Percentiles rank a stretch among this genome's conserved stretches.
Evolutionary conservation across 2,329 filamentous ascomycete species (phyloP).

Genomic region (Uncinocarpus reesii): DNA sequence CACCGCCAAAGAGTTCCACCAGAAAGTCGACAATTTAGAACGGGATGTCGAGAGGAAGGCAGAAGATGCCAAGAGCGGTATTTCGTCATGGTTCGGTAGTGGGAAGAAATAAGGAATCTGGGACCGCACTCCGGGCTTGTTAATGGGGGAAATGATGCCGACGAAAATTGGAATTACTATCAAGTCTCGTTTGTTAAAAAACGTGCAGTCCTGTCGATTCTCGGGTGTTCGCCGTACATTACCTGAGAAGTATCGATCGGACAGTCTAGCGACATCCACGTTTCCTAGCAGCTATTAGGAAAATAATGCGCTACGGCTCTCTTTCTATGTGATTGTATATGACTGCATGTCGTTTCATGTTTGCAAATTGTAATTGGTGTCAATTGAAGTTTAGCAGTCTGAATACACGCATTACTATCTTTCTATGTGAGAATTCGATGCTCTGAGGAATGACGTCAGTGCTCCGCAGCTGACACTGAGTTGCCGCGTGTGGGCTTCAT

Average conservation of each 20-base stretch:
- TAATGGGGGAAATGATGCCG: neutral
- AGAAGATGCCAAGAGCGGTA: conserved; percentile 69
- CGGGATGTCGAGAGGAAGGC: conserved; percentile 68
- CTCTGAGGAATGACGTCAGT: neutral
- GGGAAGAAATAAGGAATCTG: conserved; percentile 21
- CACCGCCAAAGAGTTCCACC: conserved; percentile 43
- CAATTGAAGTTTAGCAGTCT: neutral
- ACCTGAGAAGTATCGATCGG: too few relatives aligned
- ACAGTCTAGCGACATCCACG: neutral
- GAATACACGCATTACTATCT: neutral
- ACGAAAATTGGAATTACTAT: neutral
- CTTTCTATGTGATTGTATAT: neutral
- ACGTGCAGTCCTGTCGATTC: neutral
- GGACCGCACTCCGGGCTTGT: neutral
- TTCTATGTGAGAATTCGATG: neutral
- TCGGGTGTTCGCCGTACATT: too few relatives aligned
- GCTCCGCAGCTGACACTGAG: neutral
- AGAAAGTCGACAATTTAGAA: conserved; percentile 65
- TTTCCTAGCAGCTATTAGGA: neutral
- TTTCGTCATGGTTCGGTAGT: conserved; percentile 77
- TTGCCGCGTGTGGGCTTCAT: neutral
- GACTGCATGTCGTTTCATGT: neutral
- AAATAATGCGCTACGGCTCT: neutral
- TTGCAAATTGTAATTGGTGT: conserved; percentile 7
- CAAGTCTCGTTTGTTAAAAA: neutral